Evolutionary conservation across 1,139 yeast species (phyloP).

Genomic region (Spencermartinsiella ligniputridi): DNA sequence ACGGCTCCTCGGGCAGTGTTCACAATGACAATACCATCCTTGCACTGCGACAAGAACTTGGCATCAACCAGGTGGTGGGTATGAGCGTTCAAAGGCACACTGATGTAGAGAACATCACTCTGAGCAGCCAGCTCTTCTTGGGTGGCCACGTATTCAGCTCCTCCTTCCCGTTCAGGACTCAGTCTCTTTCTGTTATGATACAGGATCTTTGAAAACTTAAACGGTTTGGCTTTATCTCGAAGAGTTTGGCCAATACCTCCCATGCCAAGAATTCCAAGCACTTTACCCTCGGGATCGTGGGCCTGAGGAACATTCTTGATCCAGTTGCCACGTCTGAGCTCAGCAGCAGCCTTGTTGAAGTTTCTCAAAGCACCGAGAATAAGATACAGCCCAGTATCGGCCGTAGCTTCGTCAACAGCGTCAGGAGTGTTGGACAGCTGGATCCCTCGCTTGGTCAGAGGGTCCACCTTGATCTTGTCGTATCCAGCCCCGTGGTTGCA

Average conservation of each 20-base stretch:
- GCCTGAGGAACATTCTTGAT: conserved; percentile 31
- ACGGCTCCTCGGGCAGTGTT: conserved; percentile 69
- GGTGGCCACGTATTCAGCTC: conserved; percentile 43
- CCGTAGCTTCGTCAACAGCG: conserved; percentile 71
- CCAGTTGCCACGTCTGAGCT: conserved; percentile 38
- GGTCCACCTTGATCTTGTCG: conserved; percentile 52
- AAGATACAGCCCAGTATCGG: conserved; percentile 61
- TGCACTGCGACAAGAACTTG: conserved; percentile 52
- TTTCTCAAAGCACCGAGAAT: conserved; percentile 57
- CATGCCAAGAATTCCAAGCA: conserved; percentile 69
- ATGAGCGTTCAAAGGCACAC: conserved; percentile 53
- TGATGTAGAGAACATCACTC: conserved; percentile 57
- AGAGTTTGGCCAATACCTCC: conserved; percentile 78
- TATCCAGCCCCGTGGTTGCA: conserved; percentile 77
- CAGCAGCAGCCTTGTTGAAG: conserved; percentile 40
- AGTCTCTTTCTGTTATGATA: conserved; percentile 61
- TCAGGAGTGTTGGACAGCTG: conserved; percentile 63
- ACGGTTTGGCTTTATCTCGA: conserved; percentile 58
- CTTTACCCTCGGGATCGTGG: conserved; percentile 56
- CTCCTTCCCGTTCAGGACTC: conserved; percentile 47
- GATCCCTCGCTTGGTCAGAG: conserved; percentile 46
- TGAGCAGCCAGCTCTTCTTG: conserved; percentile 51
- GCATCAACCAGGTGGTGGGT: conserved; percentile 54
- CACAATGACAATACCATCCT: conserved; percentile 60
- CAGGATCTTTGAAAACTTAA: conserved; percentile 56